phyloP scores from a whole-genome alignment of 176 grass and related monocot species.

The Metroxylon sagu region DNA sequence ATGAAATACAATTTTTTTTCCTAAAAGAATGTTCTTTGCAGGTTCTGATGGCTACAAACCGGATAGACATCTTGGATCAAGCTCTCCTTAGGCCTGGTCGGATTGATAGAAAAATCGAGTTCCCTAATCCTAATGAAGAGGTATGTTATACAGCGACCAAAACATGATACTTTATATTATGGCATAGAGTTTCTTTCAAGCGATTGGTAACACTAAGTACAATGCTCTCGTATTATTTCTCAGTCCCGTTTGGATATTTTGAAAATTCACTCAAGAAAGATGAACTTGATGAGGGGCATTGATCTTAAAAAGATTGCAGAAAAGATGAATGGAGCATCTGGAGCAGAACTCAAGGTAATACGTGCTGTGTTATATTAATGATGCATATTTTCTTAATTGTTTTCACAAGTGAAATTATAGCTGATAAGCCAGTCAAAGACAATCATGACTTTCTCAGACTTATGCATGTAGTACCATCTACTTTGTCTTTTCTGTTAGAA shows the following conservation, averaged over 20 bases:
- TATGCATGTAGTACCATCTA: neutral
- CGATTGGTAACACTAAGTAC: neutral
- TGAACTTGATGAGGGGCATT: slow-evolving; percentile 98
- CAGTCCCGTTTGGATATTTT: slow-evolving; percentile 95
- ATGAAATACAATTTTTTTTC: neutral
- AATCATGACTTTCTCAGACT: too few species aligned
- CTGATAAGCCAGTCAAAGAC: too few species aligned
- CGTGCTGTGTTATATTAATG: neutral
- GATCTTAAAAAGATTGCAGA: slow-evolving; percentile 97
- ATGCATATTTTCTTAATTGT: too few species aligned
- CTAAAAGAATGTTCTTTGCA: slow-evolving; percentile 15
- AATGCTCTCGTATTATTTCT: slow-evolving; percentile 3
- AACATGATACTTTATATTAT: slow-evolving; percentile 9
- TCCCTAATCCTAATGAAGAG: slow-evolving; percentile 98
- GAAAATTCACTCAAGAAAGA: slow-evolving; percentile 97
- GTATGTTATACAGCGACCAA: slow-evolving; percentile 23
- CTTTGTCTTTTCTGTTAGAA: too few species aligned
- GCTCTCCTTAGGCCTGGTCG: slow-evolving; percentile 92
- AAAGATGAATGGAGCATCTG: slow-evolving; percentile 97
- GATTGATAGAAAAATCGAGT: slow-evolving; percentile 98
- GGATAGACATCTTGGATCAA: slow-evolving; percentile 98
- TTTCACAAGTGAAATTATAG: too few species aligned
- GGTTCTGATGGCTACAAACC: slow-evolving; percentile 99
- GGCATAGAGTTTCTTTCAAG: neutral
- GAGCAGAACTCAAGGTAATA: slow-evolving; percentile 90